phyloP scores from a whole-genome alignment of 2,329 filamentous ascomycete genomes.

The Dactylonectria macrodidyma region DNA sequence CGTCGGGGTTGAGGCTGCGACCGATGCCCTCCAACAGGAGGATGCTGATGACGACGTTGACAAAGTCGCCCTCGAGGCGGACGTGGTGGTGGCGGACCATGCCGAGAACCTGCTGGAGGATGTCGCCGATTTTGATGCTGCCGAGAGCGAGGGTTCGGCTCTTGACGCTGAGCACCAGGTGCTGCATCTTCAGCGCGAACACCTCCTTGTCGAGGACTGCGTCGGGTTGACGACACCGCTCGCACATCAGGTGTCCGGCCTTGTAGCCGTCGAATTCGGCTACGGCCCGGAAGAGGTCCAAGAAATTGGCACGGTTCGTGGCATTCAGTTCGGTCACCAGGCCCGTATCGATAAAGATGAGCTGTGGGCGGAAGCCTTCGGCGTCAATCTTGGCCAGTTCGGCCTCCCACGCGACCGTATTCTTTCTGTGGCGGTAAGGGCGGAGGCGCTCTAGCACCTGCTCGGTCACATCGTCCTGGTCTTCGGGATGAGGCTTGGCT shows the following conservation, averaged over 20 bases:
- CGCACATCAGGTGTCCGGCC: conserved; percentile 95
- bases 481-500: conserved; percentile 57
- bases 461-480: conserved; percentile 85
- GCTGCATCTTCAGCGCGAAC: conserved; percentile 97
- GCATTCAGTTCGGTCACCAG: conserved; percentile 94
- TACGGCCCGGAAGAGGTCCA: conserved; percentile 95
- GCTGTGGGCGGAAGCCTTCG: conserved; percentile 92
- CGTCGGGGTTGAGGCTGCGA: conserved; percentile 84
- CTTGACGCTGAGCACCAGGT: conserved; percentile 93
- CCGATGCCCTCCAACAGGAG: conserved; percentile 95
- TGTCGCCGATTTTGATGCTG: conserved; percentile 96
- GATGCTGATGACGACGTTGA: conserved; percentile 97
- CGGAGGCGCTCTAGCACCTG: conserved; percentile 85
- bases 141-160: conserved; percentile 91
- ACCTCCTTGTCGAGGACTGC: conserved; percentile 91
- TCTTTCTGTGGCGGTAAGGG: conserved; percentile 75
- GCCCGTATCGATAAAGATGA: conserved; percentile 98
- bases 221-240: conserved; percentile 92
- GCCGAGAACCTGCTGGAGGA: conserved; percentile 87
- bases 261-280: conserved; percentile 98
- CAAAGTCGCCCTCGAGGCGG: conserved; percentile 94
- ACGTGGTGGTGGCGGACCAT: conserved; percentile 97
- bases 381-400: conserved; percentile 83
- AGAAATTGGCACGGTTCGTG: conserved; percentile 88
- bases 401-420: conserved; percentile 79